phyloP scores from a whole-genome alignment of 257 asterid species.

The Avicennia marina region DNA sequence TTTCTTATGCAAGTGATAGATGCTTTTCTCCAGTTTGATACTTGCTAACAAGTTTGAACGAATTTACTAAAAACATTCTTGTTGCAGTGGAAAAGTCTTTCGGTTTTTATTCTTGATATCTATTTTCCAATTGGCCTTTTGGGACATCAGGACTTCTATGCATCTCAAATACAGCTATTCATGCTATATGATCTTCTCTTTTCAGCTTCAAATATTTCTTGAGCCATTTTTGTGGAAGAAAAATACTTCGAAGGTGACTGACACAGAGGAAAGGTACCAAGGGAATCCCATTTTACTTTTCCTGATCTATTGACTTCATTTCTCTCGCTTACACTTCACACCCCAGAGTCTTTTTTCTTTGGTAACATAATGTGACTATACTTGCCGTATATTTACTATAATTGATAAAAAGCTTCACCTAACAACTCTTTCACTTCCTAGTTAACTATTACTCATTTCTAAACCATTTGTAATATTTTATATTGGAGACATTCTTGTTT shows the following conservation, averaged over 20 bases:
- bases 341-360: no score
- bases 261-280: slow-evolving; percentile 60
- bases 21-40: background rate
- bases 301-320: no score
- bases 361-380: no score
- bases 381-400: no score
- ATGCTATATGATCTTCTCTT: slow-evolving; percentile 14
- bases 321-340: no score
- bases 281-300: slow-evolving; percentile 5
- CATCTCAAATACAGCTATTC: slow-evolving; percentile 1
- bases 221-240: slow-evolving; percentile 91
- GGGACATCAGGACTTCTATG: slow-evolving; percentile 6
- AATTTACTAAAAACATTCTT: background rate
- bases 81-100: slow-evolving; percentile 1
- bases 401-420: no score
- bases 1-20: slow-evolving; percentile 5
- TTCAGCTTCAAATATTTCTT: slow-evolving; percentile 70
- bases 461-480: no score
- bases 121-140: slow-evolving; percentile 5
- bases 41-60: background rate
- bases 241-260: slow-evolving; percentile 29
- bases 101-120: background rate
- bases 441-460: no score
- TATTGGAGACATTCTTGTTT: no score
- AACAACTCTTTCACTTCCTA: no score